A percentile compares a stretch with the other conserved stretches of the same genome.
Evolutionary conservation across 257 asterid genomes (phyloP).

Genomic region (Nicotiana paniculata): DNA sequence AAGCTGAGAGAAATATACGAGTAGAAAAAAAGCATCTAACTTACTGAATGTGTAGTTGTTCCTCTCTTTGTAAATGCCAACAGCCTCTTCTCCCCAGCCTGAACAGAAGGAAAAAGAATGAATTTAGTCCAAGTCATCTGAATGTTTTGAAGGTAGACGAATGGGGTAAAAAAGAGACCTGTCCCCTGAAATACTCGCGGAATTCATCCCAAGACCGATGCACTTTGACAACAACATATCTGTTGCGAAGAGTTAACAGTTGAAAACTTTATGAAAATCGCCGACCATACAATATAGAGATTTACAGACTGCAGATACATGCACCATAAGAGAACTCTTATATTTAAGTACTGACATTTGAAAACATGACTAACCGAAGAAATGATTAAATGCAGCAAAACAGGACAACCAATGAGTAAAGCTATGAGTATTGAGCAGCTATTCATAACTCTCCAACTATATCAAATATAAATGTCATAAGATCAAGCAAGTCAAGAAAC

Average conservation of each 20-base stretch:
- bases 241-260: constrained; percentile 40
- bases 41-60: constrained; percentile 66
- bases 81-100: constrained; percentile 86
- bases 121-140: not conserved
- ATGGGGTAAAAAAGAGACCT: constrained; percentile 38
- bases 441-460: not conserved
- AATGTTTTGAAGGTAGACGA: not conserved
- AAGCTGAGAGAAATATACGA: not conserved
- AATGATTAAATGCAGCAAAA: not conserved
- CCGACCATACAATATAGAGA: not conserved
- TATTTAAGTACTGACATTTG: not conserved
- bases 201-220: constrained; percentile 87
- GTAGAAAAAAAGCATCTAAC: constrained; percentile 14
- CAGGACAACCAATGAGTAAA: not conserved
- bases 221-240: constrained; percentile 87
- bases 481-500: not conserved
- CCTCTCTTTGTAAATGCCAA: constrained; percentile 93
- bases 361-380: not conserved
- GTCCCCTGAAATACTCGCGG: constrained; percentile 64
- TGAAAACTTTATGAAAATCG: not conserved
- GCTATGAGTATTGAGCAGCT: not conserved
- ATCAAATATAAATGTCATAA: not conserved
- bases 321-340: not conserved
- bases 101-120: constrained; percentile 22
- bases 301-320: not conserved